Evolutionary conservation across 352 stramenopile species (phyloP).

Genomic region (Globisporangium parvum): DNA sequence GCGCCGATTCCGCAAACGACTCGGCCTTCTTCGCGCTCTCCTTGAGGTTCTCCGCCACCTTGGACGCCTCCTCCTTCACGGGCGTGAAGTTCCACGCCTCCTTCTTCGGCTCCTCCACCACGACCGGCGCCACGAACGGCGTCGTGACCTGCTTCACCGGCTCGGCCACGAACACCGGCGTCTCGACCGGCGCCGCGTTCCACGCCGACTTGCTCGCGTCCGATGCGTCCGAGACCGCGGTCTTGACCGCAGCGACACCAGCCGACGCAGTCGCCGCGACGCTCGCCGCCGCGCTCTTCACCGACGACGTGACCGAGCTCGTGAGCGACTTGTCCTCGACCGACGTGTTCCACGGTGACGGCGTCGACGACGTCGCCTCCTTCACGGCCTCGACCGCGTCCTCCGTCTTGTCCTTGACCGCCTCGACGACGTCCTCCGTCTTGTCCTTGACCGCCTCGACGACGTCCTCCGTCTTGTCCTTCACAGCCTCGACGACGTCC

Average conservation of each 20-base stretch:
- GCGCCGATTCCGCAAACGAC: slow-evolving; percentile 1
- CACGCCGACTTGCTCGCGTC: slow-evolving; percentile 7
- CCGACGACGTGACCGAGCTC: slow-evolving; percentile 2
- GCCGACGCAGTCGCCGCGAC: slow-evolving; percentile 6
- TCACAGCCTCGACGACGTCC: slow-evolving; percentile 11
- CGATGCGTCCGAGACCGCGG: slow-evolving; percentile 1
- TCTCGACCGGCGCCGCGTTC: slow-evolving; percentile 14
- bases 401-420: slow-evolving; percentile 12
- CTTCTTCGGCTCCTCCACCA: slow-evolving; percentile 14
- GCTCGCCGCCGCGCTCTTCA: slow-evolving; percentile 1
- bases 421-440: slow-evolving; percentile 9
- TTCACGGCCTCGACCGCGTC: slow-evolving; percentile 9
- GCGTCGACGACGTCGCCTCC: slow-evolving; percentile 11
- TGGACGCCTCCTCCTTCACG: slow-evolving; percentile 21
- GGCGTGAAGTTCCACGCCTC: slow-evolving; percentile 26
- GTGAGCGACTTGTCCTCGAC: slow-evolving; percentile 10
- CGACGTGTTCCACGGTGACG: slow-evolving; percentile 12
- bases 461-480: slow-evolving; percentile 9
- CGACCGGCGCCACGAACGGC: slow-evolving; percentile 2
- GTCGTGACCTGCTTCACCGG: slow-evolving; percentile 15
- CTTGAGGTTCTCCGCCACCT: slow-evolving; percentile 18
- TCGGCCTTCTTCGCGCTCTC: slow-evolving; percentile 9
- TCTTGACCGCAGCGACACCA: slow-evolving; percentile 4
- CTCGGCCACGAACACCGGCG: slow-evolving; percentile 13
- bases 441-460: slow-evolving; percentile 9